Base-by-base conservation (phyloP, 202 grass and related monocot genomes). In the Saccharum hybrid region DNA sequence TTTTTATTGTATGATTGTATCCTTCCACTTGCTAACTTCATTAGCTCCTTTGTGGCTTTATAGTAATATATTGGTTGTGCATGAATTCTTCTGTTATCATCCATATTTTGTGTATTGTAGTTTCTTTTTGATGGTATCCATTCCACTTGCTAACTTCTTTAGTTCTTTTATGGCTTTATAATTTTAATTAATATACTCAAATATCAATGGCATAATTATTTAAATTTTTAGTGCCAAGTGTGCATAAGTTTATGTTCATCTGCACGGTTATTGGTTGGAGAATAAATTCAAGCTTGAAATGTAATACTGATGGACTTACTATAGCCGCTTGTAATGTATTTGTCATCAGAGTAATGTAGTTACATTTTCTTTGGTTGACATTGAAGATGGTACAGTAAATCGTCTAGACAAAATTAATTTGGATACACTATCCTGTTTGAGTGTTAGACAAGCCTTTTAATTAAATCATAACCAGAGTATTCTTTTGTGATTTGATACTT, bases 121-220 rank as follows among this genome's bases (percentile, higher is more conserved):
- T 69, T 37, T 57, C 7, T 63, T 30, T 57, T 22, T 45, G 19
- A 65, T 31, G 9, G 2, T 21, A 10, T 21, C 13, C 39, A 63
- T 30, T 86, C 19, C 22, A 74, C 19, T 52, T 45, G 37, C 41
- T 51, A 48, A 45, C 6, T 56, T 8, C 0, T 56, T 56, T 56
- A 56, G 18, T 82, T 72, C 10, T 84, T 70, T 36, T 64, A 45
- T 28, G 10, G n/a, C 15, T 82, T 77, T 77, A 34, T 59, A 59
- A 3, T 54, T 9, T 21, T 59, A 88, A 21, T 80, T 38, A 19
- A 54, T 10, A 13, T 63, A 26, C 23, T 43, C 45, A 81, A 46
- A 79, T 57, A 83, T 8, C 40, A 64, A 59, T 4, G 19, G 19
- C 22, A 48, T 64, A 34, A 13, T 67, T 72, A 74, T 43, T 75